phyloP scores from a whole-genome alignment of 2,329 filamentous ascomycete genomes.

The Cladophialophora carrionii region DNA sequence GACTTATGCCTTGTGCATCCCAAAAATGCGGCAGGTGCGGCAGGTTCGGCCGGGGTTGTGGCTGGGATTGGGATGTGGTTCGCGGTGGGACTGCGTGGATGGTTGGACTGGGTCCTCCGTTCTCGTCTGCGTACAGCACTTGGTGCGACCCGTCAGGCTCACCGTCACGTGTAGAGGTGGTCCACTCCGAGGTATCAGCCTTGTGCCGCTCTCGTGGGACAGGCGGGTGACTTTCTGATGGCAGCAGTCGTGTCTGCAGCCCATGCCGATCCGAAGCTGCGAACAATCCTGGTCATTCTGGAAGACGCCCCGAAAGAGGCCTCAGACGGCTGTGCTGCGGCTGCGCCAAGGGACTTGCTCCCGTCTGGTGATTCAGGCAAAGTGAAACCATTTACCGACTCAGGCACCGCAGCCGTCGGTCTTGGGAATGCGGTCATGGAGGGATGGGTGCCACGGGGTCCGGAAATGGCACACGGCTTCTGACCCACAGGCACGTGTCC shows the following conservation, averaged over 20 bases:
- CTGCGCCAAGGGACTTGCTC: background rate
- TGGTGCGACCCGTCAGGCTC: background rate
- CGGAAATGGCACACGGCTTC: background rate
- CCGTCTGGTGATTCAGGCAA: constrained; percentile 6
- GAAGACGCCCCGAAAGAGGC: background rate
- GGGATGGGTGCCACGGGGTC: background rate
- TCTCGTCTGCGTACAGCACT: no score
- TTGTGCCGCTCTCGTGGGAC: background rate
- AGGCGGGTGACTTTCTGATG: background rate
- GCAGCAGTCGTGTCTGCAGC: background rate
- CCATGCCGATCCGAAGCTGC: background rate
- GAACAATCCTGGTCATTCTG: background rate
- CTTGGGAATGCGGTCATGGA: background rate
- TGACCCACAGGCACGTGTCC: background rate
- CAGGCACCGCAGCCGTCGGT: background rate
- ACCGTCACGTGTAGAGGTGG: constrained; percentile 6
- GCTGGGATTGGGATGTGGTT: background rate
- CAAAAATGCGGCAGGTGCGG: background rate
- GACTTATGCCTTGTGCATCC: constrained; percentile 4
- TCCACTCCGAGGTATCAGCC: constrained; percentile 6
- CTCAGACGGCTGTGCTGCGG: background rate
- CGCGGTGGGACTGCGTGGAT: no score
- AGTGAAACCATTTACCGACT: constrained; percentile 5
- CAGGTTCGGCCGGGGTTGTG: background rate
- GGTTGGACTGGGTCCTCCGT: no score